Percentiles rank a stretch among this genome's conserved stretches.
Evolutionary conservation across 345 rosid genomes (phyloP).

Genomic region (Salix purpurea): DNA sequence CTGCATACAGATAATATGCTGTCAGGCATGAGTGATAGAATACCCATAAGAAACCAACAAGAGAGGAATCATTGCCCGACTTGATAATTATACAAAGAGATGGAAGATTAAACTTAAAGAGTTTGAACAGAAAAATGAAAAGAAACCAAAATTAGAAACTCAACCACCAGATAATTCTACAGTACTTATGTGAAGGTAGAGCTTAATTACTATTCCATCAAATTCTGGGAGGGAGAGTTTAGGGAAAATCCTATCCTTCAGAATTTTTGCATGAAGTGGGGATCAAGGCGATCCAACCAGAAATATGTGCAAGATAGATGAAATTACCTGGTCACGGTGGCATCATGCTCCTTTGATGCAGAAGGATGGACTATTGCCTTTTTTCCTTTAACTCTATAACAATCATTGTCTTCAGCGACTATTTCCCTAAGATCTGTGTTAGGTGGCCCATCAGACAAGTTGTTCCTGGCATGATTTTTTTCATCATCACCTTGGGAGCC

Average conservation of each 20-base stretch:
- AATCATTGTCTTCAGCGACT: conserved; percentile 37
- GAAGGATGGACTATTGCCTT: conserved; percentile 26
- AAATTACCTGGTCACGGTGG: conserved; percentile 45
- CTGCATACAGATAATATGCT: conserved; percentile 15
- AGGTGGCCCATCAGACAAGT: conserved; percentile 30
- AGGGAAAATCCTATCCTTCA: background rate
- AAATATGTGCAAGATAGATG: background rate
- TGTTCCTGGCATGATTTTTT: conserved; percentile 20
- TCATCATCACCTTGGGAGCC: conserved; percentile 22
- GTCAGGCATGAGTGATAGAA: background rate
- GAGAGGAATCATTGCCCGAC: background rate
- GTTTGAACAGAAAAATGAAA: background rate
- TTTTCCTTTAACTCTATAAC: conserved; percentile 49
- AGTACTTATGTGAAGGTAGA: background rate
- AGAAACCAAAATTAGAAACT: background rate
- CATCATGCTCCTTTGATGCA: conserved; percentile 22
- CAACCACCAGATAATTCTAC: background rate
- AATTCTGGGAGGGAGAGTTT: background rate
- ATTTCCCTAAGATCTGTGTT: conserved; percentile 36
- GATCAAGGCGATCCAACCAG: background rate
- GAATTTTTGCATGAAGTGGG: background rate
- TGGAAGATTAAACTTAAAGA: background rate
- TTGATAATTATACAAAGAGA: background rate
- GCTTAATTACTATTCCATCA: background rate
- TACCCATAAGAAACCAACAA: background rate